These are phyloP conservation scores for Trichophyton mentagrophytes DNA, from an alignment of 2,329 filamentous ascomycete genomes.

Conservation along the genomic window DNA sequence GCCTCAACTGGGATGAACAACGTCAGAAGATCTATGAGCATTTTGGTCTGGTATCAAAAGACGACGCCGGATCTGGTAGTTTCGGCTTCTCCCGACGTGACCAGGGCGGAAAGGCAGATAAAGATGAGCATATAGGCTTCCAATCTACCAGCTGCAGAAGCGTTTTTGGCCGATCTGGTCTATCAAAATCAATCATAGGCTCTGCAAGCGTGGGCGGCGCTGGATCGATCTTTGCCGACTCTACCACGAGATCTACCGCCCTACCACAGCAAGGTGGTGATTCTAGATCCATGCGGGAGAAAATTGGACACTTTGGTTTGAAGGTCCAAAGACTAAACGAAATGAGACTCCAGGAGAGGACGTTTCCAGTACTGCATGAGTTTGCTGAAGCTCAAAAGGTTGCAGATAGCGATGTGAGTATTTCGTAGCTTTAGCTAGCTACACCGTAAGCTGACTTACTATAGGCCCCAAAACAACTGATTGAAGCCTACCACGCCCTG, in stretches of 20 bases:
- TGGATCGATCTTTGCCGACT: constrained; percentile 55
- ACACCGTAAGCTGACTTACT: constrained; percentile 11
- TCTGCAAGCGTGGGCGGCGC: constrained; percentile 54
- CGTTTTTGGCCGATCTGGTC: constrained; percentile 54
- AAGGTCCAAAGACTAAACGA: constrained; percentile 69
- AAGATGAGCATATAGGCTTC: constrained; percentile 31
- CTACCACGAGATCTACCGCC: constrained; percentile 45
- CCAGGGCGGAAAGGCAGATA: constrained; percentile 32
- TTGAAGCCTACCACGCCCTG: constrained; percentile 71
- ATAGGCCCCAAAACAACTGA: constrained; percentile 58
- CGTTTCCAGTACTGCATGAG: constrained; percentile 62
- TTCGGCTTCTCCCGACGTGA: constrained; percentile 24
- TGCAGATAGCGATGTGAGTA: constrained; percentile 49
- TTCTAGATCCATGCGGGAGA: constrained; percentile 66
- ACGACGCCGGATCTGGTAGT: constrained; percentile 29
- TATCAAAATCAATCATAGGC: constrained; percentile 80
- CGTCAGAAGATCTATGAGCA: constrained; percentile 89
- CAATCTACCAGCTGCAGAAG: constrained; percentile 36
- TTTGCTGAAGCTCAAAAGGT: constrained; percentile 62
- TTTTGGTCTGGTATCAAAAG: constrained; percentile 62
- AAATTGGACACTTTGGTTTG: constrained; percentile 67
- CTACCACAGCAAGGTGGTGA: constrained; percentile 43
- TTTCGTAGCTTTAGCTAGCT: constrained; percentile 1
- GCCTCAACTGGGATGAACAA: constrained; percentile 91
- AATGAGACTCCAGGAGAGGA: constrained; percentile 50